phyloP scores from a whole-genome alignment of 768 basidiomycete genomes.

The Kwoniella newhampshirensis region DNA sequence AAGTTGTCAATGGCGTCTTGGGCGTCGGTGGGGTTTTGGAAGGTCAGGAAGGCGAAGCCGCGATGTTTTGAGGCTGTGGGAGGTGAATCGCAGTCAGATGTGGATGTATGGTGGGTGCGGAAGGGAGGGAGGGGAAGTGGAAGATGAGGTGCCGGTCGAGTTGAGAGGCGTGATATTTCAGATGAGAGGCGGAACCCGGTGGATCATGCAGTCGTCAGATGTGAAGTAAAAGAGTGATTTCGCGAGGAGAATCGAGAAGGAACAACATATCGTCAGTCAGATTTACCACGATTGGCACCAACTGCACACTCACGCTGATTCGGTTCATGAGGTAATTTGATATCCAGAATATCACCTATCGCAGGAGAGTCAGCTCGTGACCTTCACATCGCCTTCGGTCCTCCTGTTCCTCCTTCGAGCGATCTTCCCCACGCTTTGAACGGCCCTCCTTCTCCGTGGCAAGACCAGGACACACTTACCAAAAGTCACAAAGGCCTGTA shows the following conservation, averaged over 20 bases:
- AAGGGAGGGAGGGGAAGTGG: conserved; percentile 57
- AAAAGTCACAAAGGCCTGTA: conserved; percentile 81
- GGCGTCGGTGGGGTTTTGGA: conserved; percentile 73
- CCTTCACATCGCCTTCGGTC: no score
- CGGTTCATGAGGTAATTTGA: conserved; percentile 78
- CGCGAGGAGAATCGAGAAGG: no score
- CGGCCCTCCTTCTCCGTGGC: neutral
- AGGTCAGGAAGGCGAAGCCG: conserved; percentile 93
- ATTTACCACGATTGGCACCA: no score
- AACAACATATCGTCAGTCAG: no score
- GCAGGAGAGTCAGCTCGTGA: neutral
- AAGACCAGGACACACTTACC: conserved; percentile 59
- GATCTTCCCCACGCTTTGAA: no score
- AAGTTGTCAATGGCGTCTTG: conserved; percentile 98
- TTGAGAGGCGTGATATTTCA: no score
- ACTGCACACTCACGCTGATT: conserved; percentile 64
- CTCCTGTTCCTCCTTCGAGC: no score
- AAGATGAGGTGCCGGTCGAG: no score
- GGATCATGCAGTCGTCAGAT: no score
- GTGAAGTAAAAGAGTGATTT: no score
- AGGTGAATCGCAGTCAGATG: conserved; percentile 8
- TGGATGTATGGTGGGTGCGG: neutral
- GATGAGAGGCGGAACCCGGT: no score
- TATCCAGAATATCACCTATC: conserved; percentile 86
- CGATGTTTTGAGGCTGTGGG: conserved; percentile 56